These are phyloP conservation scores for Aspergillus wentii DNA, from an alignment of 495 filamentous ascomycete species.

Conservation along the genomic window DNA sequence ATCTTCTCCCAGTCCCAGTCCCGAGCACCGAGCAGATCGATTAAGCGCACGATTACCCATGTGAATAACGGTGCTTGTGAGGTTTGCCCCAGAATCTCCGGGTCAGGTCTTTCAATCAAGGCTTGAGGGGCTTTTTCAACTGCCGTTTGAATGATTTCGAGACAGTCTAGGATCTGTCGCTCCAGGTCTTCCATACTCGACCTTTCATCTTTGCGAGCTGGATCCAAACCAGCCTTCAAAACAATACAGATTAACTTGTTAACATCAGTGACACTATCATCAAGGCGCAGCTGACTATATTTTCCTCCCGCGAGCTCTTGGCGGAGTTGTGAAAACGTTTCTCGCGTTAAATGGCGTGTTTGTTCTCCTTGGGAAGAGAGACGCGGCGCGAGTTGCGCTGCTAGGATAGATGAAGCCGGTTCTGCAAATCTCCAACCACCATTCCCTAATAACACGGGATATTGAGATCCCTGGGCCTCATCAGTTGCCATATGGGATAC, in stretches of 20 bases:
- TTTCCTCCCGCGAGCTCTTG: conserved; percentile 53
- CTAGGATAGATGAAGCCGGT: conserved; percentile 64
- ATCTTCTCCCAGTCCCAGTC: conserved; percentile 20
- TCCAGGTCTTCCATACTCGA: conserved; percentile 51
- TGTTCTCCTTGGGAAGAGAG: conserved; percentile 38
- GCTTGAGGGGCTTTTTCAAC: conserved; percentile 70
- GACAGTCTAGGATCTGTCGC: conserved; percentile 57
- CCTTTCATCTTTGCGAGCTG: conserved; percentile 48
- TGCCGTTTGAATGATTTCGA: conserved; percentile 67
- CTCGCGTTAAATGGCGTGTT: conserved; percentile 37
- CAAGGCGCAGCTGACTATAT: conserved; percentile 39
- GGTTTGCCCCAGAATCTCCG: conserved; percentile 37
- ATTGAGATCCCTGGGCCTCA: conserved; percentile 13
- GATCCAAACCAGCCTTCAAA: conserved; percentile 72
- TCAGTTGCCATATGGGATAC: conserved; percentile 21
- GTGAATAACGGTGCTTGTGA: conserved; percentile 63
- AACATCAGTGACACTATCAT: conserved; percentile 68
- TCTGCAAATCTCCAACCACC: conserved; percentile 19
- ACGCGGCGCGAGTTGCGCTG: conserved; percentile 55
- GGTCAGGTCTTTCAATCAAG: conserved; percentile 47
- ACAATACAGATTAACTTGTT: conserved; percentile 81
- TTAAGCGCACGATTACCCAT: conserved; percentile 58
- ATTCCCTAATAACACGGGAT: conserved; percentile 9
- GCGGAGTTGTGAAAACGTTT: conserved; percentile 60
- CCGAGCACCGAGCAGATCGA: conserved; percentile 25